phyloP scores from a whole-genome alignment of 176 grass and related monocot genomes.

The Panicum miliaceum region DNA sequence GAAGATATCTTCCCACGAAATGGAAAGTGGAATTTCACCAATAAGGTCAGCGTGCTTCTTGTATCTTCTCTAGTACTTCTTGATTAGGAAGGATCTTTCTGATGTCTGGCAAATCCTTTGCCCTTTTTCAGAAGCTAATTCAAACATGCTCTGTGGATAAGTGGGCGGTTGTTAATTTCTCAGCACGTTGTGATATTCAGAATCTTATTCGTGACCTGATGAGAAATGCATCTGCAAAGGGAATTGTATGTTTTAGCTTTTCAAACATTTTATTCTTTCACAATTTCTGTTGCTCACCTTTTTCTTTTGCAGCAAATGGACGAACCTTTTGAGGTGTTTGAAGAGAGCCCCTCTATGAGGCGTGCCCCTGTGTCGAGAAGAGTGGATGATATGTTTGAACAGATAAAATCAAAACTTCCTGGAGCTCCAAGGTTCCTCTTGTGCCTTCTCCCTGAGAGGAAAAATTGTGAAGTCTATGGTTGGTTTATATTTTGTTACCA shows the following conservation, averaged over 20 bases:
- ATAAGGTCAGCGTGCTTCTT: slow-evolving; percentile 58
- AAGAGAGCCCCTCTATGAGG: slow-evolving; percentile 64
- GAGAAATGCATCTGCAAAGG: slow-evolving; percentile 57
- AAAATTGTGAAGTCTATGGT: slow-evolving; percentile 97
- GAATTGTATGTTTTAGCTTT: slow-evolving; percentile 67
- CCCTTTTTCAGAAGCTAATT: slow-evolving; percentile 63
- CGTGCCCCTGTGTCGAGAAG: slow-evolving; percentile 50
- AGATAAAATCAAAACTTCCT: slow-evolving; percentile 66
- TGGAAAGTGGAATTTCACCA: slow-evolving; percentile 84
- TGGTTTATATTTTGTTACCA: slow-evolving; percentile 21
- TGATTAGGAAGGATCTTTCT: slow-evolving; percentile 20
- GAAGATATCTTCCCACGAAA: slow-evolving; percentile 68
- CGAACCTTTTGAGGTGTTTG: slow-evolving; percentile 60
- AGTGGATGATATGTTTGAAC: slow-evolving; percentile 77
- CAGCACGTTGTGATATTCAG: slow-evolving; percentile 60
- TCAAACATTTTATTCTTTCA: not conserved
- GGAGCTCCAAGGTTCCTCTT: slow-evolving; percentile 75
- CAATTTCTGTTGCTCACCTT: slow-evolving; percentile 4
- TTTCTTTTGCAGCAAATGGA: slow-evolving; percentile 55
- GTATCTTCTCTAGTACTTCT: not conserved
- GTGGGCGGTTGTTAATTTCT: slow-evolving; percentile 92
- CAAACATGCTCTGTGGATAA: slow-evolving; percentile 41
- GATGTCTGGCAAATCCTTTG: not conserved
- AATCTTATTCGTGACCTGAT: slow-evolving; percentile 67
- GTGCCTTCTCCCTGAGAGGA: slow-evolving; percentile 84